Conservation (phyloP, 805 yeast species). For the Candida pini region DNA sequence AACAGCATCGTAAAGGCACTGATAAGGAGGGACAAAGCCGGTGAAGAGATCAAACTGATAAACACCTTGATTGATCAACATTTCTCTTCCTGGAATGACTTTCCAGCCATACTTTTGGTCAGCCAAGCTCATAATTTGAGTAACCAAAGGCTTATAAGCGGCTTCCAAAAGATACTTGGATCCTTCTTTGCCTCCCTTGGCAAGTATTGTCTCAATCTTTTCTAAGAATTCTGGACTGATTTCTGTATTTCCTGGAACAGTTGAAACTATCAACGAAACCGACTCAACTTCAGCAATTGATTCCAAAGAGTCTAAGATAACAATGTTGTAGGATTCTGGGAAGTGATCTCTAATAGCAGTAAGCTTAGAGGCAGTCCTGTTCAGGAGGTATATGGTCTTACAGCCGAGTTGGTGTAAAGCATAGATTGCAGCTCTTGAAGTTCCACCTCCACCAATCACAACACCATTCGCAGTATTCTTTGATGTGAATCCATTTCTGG, state of each 20-base stretch:
- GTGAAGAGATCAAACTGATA: slow-evolving; percentile 81
- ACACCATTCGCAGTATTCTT: slow-evolving; percentile 48
- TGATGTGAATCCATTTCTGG: slow-evolving; percentile 54
- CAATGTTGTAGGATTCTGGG: slow-evolving; percentile 52
- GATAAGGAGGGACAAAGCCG: slow-evolving; percentile 57
- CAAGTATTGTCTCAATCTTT: slow-evolving; percentile 43
- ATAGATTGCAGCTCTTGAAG: slow-evolving; percentile 89
- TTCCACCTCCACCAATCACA: slow-evolving; percentile 96
- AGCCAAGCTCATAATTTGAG: slow-evolving; percentile 83
- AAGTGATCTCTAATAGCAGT: slow-evolving; percentile 53
- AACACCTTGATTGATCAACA: slow-evolving; percentile 91
- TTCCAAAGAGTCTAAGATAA: slow-evolving; percentile 44
- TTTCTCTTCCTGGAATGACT: slow-evolving; percentile 86
- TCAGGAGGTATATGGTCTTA: slow-evolving; percentile 65
- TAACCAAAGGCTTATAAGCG: slow-evolving; percentile 84
- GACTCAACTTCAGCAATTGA: slow-evolving; percentile 40
- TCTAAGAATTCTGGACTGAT: slow-evolving; percentile 46
- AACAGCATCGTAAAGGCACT: slow-evolving; percentile 58
- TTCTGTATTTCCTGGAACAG: slow-evolving; percentile 79
- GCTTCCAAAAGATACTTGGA: slow-evolving; percentile 74
- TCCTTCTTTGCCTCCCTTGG: slow-evolving; percentile 39
- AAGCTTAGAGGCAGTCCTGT: slow-evolving; percentile 71
- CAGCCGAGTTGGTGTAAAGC: slow-evolving; percentile 82
- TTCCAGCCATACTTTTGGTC: slow-evolving; percentile 57
- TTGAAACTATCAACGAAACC: slow-evolving; percentile 62